Percentiles rank a stretch among this genome's conserved stretches.
phyloP scores from a whole-genome alignment of 2,329 filamentous ascomycete genomes.

The Claviceps sp. region DNA sequence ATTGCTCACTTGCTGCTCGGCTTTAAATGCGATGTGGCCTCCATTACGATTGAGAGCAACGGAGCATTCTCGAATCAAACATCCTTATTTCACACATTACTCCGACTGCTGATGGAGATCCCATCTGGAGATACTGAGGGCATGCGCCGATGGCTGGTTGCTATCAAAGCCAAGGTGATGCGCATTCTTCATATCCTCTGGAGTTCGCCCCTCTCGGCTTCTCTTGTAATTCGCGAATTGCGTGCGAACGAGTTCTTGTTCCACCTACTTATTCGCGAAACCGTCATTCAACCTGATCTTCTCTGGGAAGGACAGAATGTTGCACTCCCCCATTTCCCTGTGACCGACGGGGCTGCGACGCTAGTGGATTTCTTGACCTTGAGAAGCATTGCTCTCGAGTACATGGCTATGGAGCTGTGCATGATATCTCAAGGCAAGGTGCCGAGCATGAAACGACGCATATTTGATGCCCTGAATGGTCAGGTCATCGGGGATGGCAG shows the following conservation, averaged over 20 bases:
- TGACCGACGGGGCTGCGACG: constrained; percentile 51
- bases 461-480: constrained; percentile 65
- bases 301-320: constrained; percentile 61
- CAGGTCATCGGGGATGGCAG: constrained; percentile 54
- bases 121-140: constrained; percentile 48
- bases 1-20: constrained; percentile 86
- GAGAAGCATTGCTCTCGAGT: constrained; percentile 68
- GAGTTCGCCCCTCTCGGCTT: constrained; percentile 66
- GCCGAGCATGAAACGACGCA: constrained; percentile 54
- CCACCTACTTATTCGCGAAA: constrained; percentile 57
- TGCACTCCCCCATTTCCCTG: constrained; percentile 50
- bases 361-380: constrained; percentile 67
- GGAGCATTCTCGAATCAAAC: constrained; percentile 57
- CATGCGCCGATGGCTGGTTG: constrained; percentile 55
- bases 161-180: constrained; percentile 54
- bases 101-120: constrained; percentile 57
- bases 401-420: constrained; percentile 74
- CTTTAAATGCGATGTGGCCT: constrained; percentile 63
- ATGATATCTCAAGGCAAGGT: constrained; percentile 57
- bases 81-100: constrained; percentile 73
- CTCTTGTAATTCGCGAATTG: constrained; percentile 64
- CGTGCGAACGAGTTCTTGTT: constrained; percentile 70
- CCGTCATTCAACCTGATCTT: constrained; percentile 53
- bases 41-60: constrained; percentile 52
- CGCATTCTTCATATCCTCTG: constrained; percentile 70